phyloP scores from a whole-genome alignment of 805 yeast genomes.

The Ogataea paraovalis region DNA sequence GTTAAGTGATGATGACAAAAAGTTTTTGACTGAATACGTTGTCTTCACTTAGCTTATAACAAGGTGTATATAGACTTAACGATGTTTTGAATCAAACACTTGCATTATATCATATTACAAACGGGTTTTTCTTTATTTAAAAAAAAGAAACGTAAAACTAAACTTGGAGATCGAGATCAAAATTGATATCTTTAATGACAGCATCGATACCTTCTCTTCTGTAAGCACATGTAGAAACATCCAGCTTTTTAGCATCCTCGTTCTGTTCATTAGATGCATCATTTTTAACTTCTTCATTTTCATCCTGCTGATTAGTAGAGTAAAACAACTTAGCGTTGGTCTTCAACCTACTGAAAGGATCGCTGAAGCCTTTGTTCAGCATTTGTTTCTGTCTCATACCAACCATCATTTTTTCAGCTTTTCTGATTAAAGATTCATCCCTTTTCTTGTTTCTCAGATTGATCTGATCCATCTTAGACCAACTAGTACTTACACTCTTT shows the following conservation, averaged over 20 bases:
- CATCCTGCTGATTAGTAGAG: conserved; percentile 46
- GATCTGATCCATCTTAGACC: conserved; percentile 59
- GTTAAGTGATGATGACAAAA: conserved; percentile 52
- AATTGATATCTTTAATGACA: conserved; percentile 26
- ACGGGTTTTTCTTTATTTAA: not conserved
- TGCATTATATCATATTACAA: not conserved
- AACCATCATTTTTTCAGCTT: conserved; percentile 68
- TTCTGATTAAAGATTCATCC: conserved; percentile 71
- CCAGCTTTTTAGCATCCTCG: conserved; percentile 18
- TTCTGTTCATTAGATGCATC: conserved; percentile 40
- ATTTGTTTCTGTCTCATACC: conserved; percentile 46
- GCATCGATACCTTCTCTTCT: conserved; percentile 31
- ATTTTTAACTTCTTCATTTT: conserved; percentile 41
- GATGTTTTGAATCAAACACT: not conserved
- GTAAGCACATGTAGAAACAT: conserved; percentile 28
- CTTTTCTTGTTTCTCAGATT: conserved; percentile 82
- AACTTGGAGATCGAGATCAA: conserved; percentile 25
- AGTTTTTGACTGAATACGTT: conserved; percentile 41
- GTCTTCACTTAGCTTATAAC: conserved; percentile 19
- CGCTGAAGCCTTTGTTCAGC: conserved; percentile 41
- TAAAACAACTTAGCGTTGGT: conserved; percentile 86
- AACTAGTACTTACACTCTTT: conserved; percentile 31
- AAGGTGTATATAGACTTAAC: not conserved
- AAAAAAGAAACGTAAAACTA: not conserved
- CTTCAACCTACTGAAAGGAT: conserved; percentile 88